Conservation (phyloP, 306 rosid species). For the Carpinus viminea region DNA sequence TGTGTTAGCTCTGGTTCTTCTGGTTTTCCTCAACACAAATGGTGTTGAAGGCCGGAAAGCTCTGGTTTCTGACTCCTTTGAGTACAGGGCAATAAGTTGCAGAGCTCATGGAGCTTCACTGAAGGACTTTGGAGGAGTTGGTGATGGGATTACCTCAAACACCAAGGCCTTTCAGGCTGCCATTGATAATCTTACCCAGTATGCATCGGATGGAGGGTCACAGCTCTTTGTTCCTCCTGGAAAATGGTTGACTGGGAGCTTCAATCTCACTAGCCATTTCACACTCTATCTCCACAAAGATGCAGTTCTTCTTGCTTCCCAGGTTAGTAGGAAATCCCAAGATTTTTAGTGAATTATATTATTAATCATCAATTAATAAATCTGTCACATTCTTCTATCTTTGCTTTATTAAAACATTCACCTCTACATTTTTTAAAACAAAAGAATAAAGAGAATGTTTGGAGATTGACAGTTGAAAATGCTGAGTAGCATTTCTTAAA, state of each 20-base stretch:
- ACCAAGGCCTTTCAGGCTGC: constrained; percentile 71
- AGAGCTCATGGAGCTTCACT: constrained; percentile 68
- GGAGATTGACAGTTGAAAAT: no score
- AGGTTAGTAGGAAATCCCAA: constrained; percentile 36
- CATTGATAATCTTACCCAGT: constrained; percentile 49
- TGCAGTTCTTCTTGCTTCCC: constrained; percentile 79
- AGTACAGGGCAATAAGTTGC: constrained; percentile 65
- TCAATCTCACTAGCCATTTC: constrained; percentile 71
- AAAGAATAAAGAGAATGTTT: no score
- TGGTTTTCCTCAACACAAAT: constrained; percentile 37
- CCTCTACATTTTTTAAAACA: no score
- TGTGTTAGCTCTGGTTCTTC: constrained; percentile 4
- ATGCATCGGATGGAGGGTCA: constrained; percentile 57
- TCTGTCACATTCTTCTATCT: neutral
- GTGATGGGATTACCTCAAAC: constrained; percentile 72
- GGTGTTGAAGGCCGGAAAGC: constrained; percentile 47
- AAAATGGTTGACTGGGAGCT: constrained; percentile 84
- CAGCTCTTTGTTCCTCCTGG: constrained; percentile 75
- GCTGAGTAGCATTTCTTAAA: no score
- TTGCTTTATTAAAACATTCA: no score
- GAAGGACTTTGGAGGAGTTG: constrained; percentile 76
- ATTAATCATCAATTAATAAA: neutral
- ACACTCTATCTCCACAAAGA: constrained; percentile 58
- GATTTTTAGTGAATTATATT: neutral
- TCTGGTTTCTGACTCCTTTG: constrained; percentile 24